phyloP scores from a whole-genome alignment of 2,329 filamentous ascomycete genomes.

The Metarhizium robertsii region DNA sequence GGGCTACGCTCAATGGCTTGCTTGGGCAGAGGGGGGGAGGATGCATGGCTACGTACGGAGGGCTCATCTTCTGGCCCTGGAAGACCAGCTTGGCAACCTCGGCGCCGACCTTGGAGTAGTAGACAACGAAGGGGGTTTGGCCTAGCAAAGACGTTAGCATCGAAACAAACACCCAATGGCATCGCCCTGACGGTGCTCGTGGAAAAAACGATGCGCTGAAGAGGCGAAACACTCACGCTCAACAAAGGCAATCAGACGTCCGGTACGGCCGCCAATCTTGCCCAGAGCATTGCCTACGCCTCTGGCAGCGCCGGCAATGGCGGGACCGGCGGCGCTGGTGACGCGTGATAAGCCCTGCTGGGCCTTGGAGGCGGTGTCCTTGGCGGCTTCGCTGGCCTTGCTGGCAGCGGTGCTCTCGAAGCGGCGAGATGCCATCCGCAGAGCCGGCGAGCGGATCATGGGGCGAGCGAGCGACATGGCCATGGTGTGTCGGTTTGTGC shows the following conservation, averaged over 20 bases:
- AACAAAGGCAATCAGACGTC: constrained; percentile 66
- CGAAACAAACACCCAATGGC: background rate
- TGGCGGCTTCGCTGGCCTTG: constrained; percentile 28
- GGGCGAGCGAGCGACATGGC: constrained; percentile 31
- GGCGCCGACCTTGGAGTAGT: constrained; percentile 83
- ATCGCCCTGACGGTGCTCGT: no score
- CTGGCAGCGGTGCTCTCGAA: constrained; percentile 48
- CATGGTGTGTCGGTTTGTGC: constrained; percentile 12
- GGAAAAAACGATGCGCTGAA: no score
- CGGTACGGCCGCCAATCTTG: constrained; percentile 76
- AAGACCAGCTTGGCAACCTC: constrained; percentile 86
- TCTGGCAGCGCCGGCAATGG: constrained; percentile 63
- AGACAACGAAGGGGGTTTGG: constrained; percentile 75
- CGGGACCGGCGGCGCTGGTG: constrained; percentile 69
- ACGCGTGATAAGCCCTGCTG: constrained; percentile 76
- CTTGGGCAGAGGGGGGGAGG: constrained; percentile 5
- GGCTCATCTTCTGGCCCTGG: constrained; percentile 80
- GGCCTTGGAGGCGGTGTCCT: constrained; percentile 40
- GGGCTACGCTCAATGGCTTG: background rate
- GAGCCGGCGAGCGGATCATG: constrained; percentile 35
- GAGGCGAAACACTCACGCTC: constrained; percentile 63
- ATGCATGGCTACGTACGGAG: constrained; percentile 61
- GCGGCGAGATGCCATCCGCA: constrained; percentile 42
- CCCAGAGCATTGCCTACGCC: constrained; percentile 56
- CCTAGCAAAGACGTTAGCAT: constrained; percentile 38